A percentile compares a stretch with the other conserved stretches of the same genome.
Evolutionary conservation across 768 basidiomycete genomes (phyloP).

Genomic region (Candolleomyces efflorescens): DNA sequence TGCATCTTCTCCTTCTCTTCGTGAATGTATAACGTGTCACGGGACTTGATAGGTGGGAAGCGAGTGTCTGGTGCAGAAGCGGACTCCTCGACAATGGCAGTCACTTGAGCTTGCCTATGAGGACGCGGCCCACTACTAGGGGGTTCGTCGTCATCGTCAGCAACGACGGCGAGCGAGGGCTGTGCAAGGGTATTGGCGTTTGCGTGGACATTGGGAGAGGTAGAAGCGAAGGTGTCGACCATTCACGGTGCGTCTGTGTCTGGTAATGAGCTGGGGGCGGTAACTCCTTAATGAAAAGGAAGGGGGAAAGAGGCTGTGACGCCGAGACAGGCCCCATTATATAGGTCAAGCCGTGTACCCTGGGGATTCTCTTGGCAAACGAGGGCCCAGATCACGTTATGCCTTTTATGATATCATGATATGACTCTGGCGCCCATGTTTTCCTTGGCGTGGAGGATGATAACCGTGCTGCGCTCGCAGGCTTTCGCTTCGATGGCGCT

Average conservation of each 20-base stretch:
- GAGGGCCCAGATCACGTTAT: not conserved
- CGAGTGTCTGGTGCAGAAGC: constrained; percentile 3
- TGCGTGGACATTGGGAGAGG: constrained; percentile 22
- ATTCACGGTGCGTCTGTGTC: constrained; percentile 29
- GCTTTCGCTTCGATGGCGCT: not conserved
- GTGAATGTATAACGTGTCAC: constrained; percentile 5
- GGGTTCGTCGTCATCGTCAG: constrained; percentile 41
- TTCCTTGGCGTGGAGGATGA: not conserved
- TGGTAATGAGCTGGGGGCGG: not conserved
- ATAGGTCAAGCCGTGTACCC: not conserved
- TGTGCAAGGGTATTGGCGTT: constrained; percentile 25
- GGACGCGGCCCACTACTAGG: constrained; percentile 35
- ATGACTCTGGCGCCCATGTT: not conserved
- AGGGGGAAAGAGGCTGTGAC: constrained; percentile 14
- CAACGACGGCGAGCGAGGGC: constrained; percentile 27
- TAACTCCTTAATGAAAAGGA: constrained; percentile 7
- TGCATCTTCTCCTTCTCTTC: constrained; percentile 11
- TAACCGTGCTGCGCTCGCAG: not conserved
- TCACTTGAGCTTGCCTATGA: constrained; percentile 29
- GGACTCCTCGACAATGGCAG: not conserved
- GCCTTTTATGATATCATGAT: not conserved
- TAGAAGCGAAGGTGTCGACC: constrained; percentile 29
- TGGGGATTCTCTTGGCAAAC: not conserved
- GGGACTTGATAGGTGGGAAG: constrained; percentile 7
- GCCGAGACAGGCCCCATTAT: constrained; percentile 10